A percentile compares a stretch with the other conserved stretches of the same genome.
phyloP scores from a whole-genome alignment of 179 eudicot species.

The Heliamphora ciliata region DNA sequence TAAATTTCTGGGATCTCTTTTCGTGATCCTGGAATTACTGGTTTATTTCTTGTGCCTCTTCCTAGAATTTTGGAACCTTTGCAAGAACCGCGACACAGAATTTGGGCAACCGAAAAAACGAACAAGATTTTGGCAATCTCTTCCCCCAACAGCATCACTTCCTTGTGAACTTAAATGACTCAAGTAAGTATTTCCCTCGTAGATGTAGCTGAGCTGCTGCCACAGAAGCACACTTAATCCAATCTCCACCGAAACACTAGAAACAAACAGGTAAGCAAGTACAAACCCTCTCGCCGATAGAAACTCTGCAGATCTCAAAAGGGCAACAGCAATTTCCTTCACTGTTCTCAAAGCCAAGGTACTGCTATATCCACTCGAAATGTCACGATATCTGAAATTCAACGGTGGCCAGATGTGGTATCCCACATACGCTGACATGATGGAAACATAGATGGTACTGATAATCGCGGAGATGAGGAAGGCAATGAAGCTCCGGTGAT shows the following conservation, averaged over 20 bases:
- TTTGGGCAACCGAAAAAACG: constrained; percentile 68
- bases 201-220: constrained; percentile 86
- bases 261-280: constrained; percentile 70
- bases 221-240: constrained; percentile 81
- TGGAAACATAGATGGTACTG: constrained; percentile 54
- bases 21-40: neutral
- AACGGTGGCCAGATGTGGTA: constrained; percentile 52
- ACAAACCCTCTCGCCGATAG: constrained; percentile 67
- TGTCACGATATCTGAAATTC: constrained; percentile 19
- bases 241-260: constrained; percentile 69
- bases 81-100: constrained; percentile 38
- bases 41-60: constrained; percentile 58
- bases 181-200: constrained; percentile 77
- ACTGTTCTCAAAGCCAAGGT: constrained; percentile 25
- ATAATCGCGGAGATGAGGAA: constrained; percentile 68
- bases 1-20: too few relatives aligned
- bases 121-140: constrained; percentile 63
- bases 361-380: constrained; percentile 20
- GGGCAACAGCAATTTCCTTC: constrained; percentile 37
- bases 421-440: constrained; percentile 50
- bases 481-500: constrained; percentile 64
- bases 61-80: constrained; percentile 40
- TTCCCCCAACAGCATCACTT: constrained; percentile 36
- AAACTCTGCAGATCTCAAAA: constrained; percentile 53
- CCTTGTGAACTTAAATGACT: constrained; percentile 51